Conservation (phyloP, 2,329 filamentous ascomycete genomes). For the Zasmidium citrigriseum region DNA sequence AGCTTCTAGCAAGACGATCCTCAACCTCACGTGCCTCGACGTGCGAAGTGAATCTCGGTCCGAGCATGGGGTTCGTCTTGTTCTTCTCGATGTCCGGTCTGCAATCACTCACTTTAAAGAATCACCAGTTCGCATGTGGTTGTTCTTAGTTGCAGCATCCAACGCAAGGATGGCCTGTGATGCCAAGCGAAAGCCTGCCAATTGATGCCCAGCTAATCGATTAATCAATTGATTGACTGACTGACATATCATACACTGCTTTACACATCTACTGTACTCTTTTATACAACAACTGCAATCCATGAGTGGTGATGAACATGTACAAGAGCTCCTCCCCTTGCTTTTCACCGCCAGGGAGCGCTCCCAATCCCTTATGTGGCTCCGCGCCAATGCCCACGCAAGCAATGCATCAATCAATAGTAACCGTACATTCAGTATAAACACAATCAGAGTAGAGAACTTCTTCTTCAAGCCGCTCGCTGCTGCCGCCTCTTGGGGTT, state of each 20-base stretch:
- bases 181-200: no score
- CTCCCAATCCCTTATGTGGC: background rate
- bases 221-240: background rate
- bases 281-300: constrained; percentile 3
- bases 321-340: background rate
- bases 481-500: constrained; percentile 45
- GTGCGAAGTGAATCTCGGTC: no score
- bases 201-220: background rate
- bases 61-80: no score
- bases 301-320: constrained; percentile 10
- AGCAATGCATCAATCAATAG: background rate
- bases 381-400: background rate
- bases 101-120: no score
- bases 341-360: background rate
- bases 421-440: background rate
- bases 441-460: background rate
- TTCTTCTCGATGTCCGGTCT: no score
- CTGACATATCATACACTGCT: background rate
- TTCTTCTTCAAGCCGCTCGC: constrained; percentile 13
- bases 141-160: no score
- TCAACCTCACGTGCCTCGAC: no score
- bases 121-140: no score
- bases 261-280: background rate
- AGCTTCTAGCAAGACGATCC: no score
- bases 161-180: no score